A percentile compares a stretch with the other conserved stretches of the same genome.
Evolutionary conservation across 139 green algal species (phyloP).

Genomic region (Chlorella sp.): DNA sequence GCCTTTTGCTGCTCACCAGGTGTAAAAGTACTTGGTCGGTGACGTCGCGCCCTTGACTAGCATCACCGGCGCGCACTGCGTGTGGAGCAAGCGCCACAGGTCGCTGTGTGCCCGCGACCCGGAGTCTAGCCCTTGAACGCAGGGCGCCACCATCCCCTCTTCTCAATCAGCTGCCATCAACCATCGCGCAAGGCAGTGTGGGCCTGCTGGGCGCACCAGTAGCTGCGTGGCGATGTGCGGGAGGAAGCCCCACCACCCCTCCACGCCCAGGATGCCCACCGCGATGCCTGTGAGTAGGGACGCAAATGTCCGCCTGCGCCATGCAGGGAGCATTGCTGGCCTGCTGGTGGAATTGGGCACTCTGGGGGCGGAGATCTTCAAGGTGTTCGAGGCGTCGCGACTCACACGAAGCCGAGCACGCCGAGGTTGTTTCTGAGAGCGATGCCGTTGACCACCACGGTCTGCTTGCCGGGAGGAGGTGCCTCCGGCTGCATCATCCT

Average conservation of each 20-base stretch:
- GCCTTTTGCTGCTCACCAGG: too few relatives aligned
- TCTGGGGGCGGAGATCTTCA: neutral
- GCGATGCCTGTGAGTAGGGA: conserved; percentile 35
- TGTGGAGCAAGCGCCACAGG: neutral
- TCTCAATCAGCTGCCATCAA: neutral
- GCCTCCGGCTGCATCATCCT: neutral
- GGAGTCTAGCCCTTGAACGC: too few relatives aligned
- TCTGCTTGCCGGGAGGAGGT: neutral
- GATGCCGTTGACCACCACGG: conserved; percentile 17
- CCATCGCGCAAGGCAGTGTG: too few relatives aligned
- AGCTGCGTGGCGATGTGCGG: conserved; percentile 36
- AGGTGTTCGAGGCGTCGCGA: neutral
- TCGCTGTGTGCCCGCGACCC: too few relatives aligned
- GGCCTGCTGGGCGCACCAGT: too few relatives aligned
- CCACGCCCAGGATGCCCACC: conserved; percentile 39
- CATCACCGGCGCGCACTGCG: conserved; percentile 38
- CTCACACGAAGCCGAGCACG: conserved; percentile 47
- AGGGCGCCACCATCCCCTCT: too few relatives aligned
- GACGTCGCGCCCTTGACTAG: conserved; percentile 31
- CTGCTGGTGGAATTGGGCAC: too few relatives aligned
- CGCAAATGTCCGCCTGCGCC: conserved; percentile 40
- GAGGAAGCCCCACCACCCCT: conserved; percentile 39
- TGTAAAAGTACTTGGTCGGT: conserved; percentile 30
- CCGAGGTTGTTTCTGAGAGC: conserved; percentile 31
- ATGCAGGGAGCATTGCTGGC: too few relatives aligned